A percentile compares a stretch with the other conserved stretches of the same genome.
Evolutionary conservation across 768 basidiomycete species (phyloP).

Genomic region (Lepiota brunneoincarnata): DNA sequence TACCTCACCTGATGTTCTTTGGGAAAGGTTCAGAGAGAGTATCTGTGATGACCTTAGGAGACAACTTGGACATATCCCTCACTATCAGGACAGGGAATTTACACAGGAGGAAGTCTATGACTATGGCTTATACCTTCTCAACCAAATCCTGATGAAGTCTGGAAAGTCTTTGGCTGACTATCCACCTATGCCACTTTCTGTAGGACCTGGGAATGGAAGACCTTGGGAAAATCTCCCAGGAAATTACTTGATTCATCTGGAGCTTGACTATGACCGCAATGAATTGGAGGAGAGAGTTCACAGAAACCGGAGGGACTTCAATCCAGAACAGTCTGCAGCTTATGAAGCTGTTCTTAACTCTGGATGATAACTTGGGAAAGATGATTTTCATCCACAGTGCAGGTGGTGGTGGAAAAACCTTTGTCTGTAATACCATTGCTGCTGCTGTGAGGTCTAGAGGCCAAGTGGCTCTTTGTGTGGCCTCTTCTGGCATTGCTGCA

Average conservation of each 20-base stretch:
- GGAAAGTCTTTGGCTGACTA: constrained; percentile 22
- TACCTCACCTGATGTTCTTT: constrained; percentile 31
- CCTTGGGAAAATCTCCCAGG: constrained; percentile 23
- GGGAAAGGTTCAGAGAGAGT: constrained; percentile 33
- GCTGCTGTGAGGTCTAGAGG: constrained; percentile 21
- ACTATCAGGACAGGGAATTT: constrained; percentile 8
- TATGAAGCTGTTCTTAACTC: constrained; percentile 27
- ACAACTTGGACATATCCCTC: constrained; percentile 4
- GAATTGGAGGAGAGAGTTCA: neutral
- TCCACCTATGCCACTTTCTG: constrained; percentile 29
- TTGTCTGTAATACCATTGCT: constrained; percentile 35
- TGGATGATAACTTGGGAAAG: constrained; percentile 12
- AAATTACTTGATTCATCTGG: constrained; percentile 31
- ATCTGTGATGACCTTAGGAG: no score
- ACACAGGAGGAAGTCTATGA: no score
- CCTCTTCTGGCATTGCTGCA: constrained; percentile 45
- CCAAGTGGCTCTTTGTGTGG: constrained; percentile 41
- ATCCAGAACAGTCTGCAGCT: constrained; percentile 25
- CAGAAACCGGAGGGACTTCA: constrained; percentile 11
- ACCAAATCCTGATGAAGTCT: constrained; percentile 23
- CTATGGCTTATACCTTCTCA: no score
- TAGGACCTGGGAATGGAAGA: neutral
- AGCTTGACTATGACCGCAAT: constrained; percentile 24
- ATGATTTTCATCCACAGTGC: constrained; percentile 39
- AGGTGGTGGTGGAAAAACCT: constrained; percentile 46